Evolutionary conservation across 2,329 filamentous ascomycete genomes (phyloP).

Genomic region (Fusarium devonianum): DNA sequence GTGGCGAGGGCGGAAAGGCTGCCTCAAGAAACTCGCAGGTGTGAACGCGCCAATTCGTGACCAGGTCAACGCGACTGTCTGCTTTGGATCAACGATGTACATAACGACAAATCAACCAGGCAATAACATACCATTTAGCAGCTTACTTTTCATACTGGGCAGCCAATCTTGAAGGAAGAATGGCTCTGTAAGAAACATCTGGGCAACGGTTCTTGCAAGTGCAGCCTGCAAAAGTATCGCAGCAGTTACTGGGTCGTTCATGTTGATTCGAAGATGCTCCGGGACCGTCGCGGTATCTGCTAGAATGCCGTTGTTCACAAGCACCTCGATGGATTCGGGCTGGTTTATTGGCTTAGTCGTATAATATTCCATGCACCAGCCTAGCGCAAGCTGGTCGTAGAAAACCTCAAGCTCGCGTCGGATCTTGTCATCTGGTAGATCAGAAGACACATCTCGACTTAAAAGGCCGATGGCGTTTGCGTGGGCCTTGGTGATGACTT

Average conservation of each 20-base stretch:
- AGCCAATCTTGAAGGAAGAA: neutral
- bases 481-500: neutral
- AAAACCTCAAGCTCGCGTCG: neutral
- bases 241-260: neutral
- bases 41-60: conserved; percentile 3
- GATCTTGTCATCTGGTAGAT: conserved; percentile 2
- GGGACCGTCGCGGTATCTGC: neutral
- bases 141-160: neutral
- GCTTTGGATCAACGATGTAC: neutral
- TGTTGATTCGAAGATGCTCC: neutral
- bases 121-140: neutral
- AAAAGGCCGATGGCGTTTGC: neutral
- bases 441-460: neutral
- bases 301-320: neutral
- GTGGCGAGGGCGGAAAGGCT: neutral
- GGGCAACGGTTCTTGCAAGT: neutral
- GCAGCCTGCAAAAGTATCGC: neutral
- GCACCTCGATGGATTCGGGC: neutral
- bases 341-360: neutral
- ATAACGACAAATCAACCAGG: neutral
- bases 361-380: conserved; percentile 1
- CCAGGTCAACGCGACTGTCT: neutral
- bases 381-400: neutral
- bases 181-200: neutral
- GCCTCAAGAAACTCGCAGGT: neutral